These are phyloP conservation scores for Rhynchospora breviuscula DNA, from an alignment of 176 grass and related monocot species.

Conservation along the genomic window DNA sequence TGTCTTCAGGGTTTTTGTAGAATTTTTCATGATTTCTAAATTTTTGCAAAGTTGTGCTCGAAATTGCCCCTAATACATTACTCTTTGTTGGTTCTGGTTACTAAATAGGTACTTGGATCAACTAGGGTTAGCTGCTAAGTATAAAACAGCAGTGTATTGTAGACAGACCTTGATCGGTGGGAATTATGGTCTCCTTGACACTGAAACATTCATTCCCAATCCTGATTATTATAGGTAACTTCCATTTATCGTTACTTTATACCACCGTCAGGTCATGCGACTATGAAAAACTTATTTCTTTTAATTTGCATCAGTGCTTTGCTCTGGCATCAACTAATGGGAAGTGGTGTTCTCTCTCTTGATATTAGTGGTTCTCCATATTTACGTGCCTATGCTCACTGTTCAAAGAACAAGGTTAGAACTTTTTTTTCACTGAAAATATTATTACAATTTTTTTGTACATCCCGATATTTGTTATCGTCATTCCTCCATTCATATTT, in stretches of 20 bases:
- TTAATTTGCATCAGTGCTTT: constrained; percentile 59
- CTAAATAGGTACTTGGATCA: constrained; percentile 92
- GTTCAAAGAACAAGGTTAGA: constrained; percentile 60
- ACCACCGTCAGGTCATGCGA: neutral
- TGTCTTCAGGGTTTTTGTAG: neutral
- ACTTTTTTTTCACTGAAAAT: neutral
- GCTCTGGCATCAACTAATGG: constrained; percentile 91
- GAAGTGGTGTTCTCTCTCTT: constrained; percentile 64
- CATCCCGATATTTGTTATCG: neutral
- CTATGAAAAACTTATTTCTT: constrained; percentile 1
- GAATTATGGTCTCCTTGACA: constrained; percentile 95
- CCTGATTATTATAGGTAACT: constrained; percentile 96
- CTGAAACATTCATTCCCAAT: constrained; percentile 68
- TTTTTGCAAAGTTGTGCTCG: neutral
- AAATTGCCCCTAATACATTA: neutral
- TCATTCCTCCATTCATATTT: neutral
- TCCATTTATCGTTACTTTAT: neutral
- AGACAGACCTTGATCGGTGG: constrained; percentile 87
- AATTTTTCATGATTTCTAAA: too few relatives aligned
- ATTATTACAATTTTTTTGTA: constrained; percentile 7
- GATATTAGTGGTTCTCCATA: constrained; percentile 63
- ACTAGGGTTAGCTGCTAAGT: constrained; percentile 80
- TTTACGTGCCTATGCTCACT: constrained; percentile 81
- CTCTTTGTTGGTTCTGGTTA: constrained; percentile 18
- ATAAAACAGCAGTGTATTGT: constrained; percentile 90